Evolutionary conservation across 306 rosid species (phyloP).

Genomic region (Astragalus glycyphyllos): DNA sequence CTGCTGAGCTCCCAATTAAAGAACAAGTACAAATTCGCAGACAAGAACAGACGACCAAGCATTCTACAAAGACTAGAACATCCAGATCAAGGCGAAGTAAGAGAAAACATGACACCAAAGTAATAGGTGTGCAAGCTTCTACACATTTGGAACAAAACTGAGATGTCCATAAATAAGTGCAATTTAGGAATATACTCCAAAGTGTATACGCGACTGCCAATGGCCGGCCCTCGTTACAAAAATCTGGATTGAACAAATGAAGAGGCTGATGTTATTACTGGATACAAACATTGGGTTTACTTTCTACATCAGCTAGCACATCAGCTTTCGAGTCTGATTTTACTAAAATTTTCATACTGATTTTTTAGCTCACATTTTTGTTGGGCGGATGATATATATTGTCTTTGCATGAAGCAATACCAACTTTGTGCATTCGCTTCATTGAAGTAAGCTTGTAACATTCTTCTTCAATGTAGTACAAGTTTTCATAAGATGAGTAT

Average conservation of each 20-base stretch:
- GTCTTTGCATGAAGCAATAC: slow-evolving; percentile 44
- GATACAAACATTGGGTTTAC: slow-evolving; percentile 36
- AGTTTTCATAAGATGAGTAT: slow-evolving; percentile 46
- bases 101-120: slow-evolving; percentile 69
- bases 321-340: slow-evolving; percentile 45
- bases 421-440: slow-evolving; percentile 41
- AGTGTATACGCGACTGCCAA: slow-evolving; percentile 43
- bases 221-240: slow-evolving; percentile 31
- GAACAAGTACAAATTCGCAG: slow-evolving; percentile 43
- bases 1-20: slow-evolving; percentile 66
- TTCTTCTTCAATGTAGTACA: slow-evolving; percentile 47
- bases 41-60: slow-evolving; percentile 55
- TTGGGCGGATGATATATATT: slow-evolving; percentile 18
- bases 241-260: slow-evolving; percentile 34
- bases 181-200: slow-evolving; percentile 37
- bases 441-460: slow-evolving; percentile 48
- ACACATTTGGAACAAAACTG: slow-evolving; percentile 59
- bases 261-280: slow-evolving; percentile 43
- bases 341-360: slow-evolving; percentile 14
- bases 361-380: slow-evolving; percentile 22
- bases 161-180: slow-evolving; percentile 39
- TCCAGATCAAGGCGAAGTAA: slow-evolving; percentile 71
- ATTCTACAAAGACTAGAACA: slow-evolving; percentile 60
- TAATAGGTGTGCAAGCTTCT: slow-evolving; percentile 56
- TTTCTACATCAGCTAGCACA: slow-evolving; percentile 37